Percentiles rank a stretch among this genome's conserved stretches.
Conservation (phyloP, 306 rosid genomes). For the Cotoneaster glaucophyllus region DNA sequence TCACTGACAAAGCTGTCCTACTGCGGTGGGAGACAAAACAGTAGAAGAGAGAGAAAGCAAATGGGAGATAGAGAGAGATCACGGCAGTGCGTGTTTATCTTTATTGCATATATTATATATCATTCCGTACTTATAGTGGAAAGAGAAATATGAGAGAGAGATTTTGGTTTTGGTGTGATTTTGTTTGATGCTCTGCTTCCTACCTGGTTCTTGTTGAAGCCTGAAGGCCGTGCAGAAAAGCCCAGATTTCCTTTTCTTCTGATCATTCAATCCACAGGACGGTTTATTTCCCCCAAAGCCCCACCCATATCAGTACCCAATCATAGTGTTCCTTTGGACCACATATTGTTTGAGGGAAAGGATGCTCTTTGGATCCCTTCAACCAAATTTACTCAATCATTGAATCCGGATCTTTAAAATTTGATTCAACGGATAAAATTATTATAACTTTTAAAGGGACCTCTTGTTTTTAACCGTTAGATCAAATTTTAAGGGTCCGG, state of each 20-base stretch:
- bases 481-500: no score
- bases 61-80: not conserved
- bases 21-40: not conserved
- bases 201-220: not conserved
- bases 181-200: not conserved
- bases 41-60: not conserved
- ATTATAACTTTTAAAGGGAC: no score
- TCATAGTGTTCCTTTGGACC: constrained; percentile 10
- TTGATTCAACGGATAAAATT: no score
- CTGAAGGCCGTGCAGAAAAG: not conserved
- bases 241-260: not conserved
- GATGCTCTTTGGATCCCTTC: no score
- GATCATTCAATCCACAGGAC: not conserved
- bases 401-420: no score
- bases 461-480: no score
- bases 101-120: not conserved
- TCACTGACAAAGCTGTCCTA: not conserved
- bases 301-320: constrained; percentile 13
- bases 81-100: not conserved
- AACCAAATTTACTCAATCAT: no score
- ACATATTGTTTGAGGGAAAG: not conserved
- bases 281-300: not conserved
- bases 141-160: not conserved
- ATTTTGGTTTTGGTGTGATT: not conserved
- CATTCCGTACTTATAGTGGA: not conserved